These are phyloP conservation scores for Microdochium bolleyi DNA, from an alignment of 2,329 filamentous ascomycete species.

Conservation along the genomic window DNA sequence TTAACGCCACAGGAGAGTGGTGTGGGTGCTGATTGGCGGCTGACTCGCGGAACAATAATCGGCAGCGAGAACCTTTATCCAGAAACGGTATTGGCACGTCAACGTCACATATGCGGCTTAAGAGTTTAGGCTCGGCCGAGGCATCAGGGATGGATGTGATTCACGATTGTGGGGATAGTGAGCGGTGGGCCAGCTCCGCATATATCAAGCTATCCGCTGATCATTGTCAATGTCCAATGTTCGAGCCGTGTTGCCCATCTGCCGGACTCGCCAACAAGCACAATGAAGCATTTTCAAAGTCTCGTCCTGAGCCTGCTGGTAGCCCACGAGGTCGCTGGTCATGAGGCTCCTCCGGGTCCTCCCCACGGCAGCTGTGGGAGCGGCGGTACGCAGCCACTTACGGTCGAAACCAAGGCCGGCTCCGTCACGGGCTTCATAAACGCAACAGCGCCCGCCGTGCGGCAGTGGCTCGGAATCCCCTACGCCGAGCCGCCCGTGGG, in stretches of 20 bases:
- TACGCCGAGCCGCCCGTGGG: conserved; percentile 30
- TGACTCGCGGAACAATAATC: background rate
- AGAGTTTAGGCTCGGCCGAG: background rate
- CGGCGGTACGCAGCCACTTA: background rate
- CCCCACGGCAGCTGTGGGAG: background rate
- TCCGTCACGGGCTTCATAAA: conserved; percentile 4
- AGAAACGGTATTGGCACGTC: background rate
- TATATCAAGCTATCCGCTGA: too few relatives aligned
- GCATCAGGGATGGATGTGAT: background rate
- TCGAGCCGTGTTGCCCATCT: too few relatives aligned
- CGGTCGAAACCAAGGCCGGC: background rate
- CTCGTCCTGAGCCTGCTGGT: too few relatives aligned
- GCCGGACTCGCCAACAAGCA: too few relatives aligned
- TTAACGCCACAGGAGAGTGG: background rate
- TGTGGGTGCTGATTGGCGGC: background rate
- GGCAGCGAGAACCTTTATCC: background rate
- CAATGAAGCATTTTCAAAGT: too few relatives aligned
- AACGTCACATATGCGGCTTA: background rate
- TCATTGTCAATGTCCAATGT: too few relatives aligned
- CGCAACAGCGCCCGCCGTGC: conserved; percentile 4
- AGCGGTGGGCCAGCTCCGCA: too few relatives aligned
- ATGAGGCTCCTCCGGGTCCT: background rate
- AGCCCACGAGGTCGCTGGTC: background rate
- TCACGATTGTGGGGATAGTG: too few relatives aligned
- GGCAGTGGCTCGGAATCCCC: conserved; percentile 23